Conservation (phyloP, 2,329 filamentous ascomycete genomes). For the Phialophora verrucosa region DNA sequence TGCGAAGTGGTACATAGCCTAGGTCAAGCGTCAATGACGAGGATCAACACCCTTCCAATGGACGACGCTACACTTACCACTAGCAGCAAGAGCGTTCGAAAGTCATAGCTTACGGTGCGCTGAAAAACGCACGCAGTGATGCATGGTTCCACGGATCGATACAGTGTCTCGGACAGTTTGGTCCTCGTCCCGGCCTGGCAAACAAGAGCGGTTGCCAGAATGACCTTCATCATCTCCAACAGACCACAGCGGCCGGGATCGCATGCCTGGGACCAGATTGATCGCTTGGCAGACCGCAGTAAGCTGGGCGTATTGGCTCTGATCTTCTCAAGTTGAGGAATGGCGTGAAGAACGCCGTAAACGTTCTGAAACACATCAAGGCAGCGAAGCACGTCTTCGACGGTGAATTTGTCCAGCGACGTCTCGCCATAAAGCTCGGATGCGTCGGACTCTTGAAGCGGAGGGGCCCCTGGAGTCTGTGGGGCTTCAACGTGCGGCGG, state of each 20-base stretch:
- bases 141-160: constrained; percentile 13
- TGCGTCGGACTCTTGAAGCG: not conserved
- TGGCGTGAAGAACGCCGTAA: constrained; percentile 20
- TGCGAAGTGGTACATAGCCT: constrained; percentile 20
- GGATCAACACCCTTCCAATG: not conserved
- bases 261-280: constrained; percentile 14
- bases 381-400: constrained; percentile 13
- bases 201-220: constrained; percentile 14
- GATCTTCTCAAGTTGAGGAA: constrained; percentile 20
- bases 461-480: not conserved
- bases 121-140: constrained; percentile 9
- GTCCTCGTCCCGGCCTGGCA: constrained; percentile 6
- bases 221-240: constrained; percentile 21
- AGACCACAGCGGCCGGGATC: constrained; percentile 20
- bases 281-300: constrained; percentile 18
- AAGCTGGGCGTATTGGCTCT: constrained; percentile 10
- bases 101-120: constrained; percentile 18
- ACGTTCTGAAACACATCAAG: constrained; percentile 19
- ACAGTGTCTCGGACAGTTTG: constrained; percentile 11
- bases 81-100: constrained; percentile 13
- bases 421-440: not conserved
- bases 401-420: constrained; percentile 12
- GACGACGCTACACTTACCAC: constrained; percentile 7
- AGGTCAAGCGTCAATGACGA: not conserved
- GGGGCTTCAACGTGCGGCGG: not conserved